phyloP scores from a whole-genome alignment of 495 filamentous ascomycete species.

The Glarea lozoyensis region DNA sequence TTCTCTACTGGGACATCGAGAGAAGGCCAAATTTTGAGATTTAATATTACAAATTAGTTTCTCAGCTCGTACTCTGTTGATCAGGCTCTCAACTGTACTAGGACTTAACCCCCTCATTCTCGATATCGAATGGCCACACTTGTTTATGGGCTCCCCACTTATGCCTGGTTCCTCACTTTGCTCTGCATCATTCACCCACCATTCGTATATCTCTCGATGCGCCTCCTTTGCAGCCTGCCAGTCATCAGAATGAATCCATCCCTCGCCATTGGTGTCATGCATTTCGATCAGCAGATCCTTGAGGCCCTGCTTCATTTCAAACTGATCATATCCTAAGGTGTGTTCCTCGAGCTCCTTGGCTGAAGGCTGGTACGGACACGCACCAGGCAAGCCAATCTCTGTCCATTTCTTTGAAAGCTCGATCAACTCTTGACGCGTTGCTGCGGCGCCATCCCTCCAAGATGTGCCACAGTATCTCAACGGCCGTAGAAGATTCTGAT shows the following conservation, averaged over 20 bases:
- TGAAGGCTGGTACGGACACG: conserved; percentile 25
- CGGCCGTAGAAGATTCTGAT: conserved; percentile 31
- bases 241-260: background rate
- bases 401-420: conserved; percentile 28
- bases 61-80: no score
- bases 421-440: conserved; percentile 33
- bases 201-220: background rate
- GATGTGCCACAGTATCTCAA: conserved; percentile 34
- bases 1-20: no score
- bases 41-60: no score
- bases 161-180: background rate
- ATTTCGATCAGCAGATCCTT: background rate
- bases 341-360: background rate
- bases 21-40: no score
- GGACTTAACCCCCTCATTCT: background rate
- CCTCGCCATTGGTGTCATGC: background rate
- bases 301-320: background rate
- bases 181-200: background rate
- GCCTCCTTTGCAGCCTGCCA: background rate
- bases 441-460: conserved; percentile 35
- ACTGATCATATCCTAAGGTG: background rate
- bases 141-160: background rate
- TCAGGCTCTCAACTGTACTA: no score
- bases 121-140: background rate
- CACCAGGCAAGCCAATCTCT: conserved; percentile 29